A percentile compares a stretch with the other conserved stretches of the same genome.
These are phyloP conservation scores for Hymenoscyphus fraxineus DNA, from an alignment of 2,329 filamentous ascomycete genomes.

Conservation along the genomic window DNA sequence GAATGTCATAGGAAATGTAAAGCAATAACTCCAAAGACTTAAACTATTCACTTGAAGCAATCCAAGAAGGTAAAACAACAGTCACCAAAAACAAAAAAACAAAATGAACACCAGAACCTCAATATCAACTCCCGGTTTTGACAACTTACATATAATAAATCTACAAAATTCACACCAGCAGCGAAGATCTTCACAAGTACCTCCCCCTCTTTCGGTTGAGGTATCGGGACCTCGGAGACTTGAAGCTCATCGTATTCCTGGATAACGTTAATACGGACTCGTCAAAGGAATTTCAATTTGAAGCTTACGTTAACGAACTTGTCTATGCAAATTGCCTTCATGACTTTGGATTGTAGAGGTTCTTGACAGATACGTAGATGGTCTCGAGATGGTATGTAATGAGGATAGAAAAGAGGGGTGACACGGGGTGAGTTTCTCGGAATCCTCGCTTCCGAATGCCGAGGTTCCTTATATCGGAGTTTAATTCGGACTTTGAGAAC, in stretches of 20 bases:
- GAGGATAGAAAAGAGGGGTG: background rate
- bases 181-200: slow-evolving; percentile 49
- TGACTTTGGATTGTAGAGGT: background rate
- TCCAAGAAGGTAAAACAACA: background rate
- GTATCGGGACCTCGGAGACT: slow-evolving; percentile 35
- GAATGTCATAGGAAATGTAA: too few relatives aligned
- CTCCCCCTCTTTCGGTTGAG: slow-evolving; percentile 35
- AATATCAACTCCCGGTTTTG: background rate
- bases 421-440: background rate
- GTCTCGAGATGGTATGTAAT: background rate
- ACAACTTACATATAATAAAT: slow-evolving; percentile 49
- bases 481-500: background rate
- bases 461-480: background rate
- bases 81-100: background rate
- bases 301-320: background rate
- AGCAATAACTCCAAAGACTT: background rate
- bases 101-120: background rate
- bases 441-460: background rate
- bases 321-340: background rate
- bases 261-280: slow-evolving; percentile 22
- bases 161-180: slow-evolving; percentile 57
- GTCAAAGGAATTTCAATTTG: background rate
- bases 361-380: background rate
- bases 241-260: slow-evolving; percentile 32
- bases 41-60: background rate